Evolutionary conservation across 192 early-diverging fungal genomes (phyloP).

Genomic region (Coemansia sp.): DNA sequence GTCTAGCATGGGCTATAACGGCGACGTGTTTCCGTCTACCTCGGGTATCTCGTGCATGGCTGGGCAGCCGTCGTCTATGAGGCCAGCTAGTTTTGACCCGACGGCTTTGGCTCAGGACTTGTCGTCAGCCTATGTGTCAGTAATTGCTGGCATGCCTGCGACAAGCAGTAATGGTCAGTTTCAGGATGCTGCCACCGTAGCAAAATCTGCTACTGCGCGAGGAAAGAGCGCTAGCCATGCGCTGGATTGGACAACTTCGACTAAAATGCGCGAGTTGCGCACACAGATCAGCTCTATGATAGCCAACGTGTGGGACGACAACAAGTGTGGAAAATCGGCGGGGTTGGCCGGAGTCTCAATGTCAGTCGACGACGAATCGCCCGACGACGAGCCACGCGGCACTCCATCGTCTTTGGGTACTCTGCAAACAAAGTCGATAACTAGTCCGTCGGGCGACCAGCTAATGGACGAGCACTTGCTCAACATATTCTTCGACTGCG

Average conservation of each 20-base stretch:
- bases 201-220: slow-evolving; percentile 30
- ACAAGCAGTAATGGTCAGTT: neutral
- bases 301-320: slow-evolving; percentile 52
- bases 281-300: slow-evolving; percentile 44
- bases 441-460: slow-evolving; percentile 43
- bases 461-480: slow-evolving; percentile 51
- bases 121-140: slow-evolving; percentile 53
- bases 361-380: slow-evolving; percentile 28
- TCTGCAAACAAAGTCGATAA: slow-evolving; percentile 3
- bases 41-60: slow-evolving; percentile 11
- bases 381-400: neutral
- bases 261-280: slow-evolving; percentile 45
- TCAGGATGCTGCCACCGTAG: neutral
- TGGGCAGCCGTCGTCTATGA: neutral
- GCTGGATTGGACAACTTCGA: slow-evolving; percentile 15
- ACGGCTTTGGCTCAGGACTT: slow-evolving; percentile 40
- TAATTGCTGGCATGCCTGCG: slow-evolving; percentile 26
- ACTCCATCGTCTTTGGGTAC: neutral
- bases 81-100: slow-evolving; percentile 41
- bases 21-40: slow-evolving; percentile 12
- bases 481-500: slow-evolving; percentile 43
- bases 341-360: slow-evolving; percentile 52
- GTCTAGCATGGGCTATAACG: slow-evolving; percentile 24
- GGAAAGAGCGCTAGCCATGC: slow-evolving; percentile 52
- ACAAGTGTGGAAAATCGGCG: slow-evolving; percentile 52